phyloP scores from a whole-genome alignment of 2,329 filamentous ascomycete species.

The Clarireedia monteithiana region DNA sequence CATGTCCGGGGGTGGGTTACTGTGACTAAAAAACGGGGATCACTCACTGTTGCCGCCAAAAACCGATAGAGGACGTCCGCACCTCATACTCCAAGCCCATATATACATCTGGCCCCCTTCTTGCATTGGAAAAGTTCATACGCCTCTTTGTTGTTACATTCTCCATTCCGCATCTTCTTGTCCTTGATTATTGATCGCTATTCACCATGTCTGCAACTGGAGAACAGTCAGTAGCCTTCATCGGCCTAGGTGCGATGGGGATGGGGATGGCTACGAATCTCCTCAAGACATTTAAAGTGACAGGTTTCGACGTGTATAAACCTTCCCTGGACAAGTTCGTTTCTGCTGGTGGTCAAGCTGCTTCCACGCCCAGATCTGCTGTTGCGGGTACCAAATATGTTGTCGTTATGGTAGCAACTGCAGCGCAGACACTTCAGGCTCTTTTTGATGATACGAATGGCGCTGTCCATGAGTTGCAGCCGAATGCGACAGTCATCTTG shows the following conservation, averaged over 20 bases:
- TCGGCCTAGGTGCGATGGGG: conserved; percentile 71
- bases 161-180: too few species aligned
- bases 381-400: conserved; percentile 53
- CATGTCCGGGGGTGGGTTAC: too few species aligned
- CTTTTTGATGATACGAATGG: conserved; percentile 52
- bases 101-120: too few species aligned
- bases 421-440: conserved; percentile 58
- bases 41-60: too few species aligned
- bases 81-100: too few species aligned
- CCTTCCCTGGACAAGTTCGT: conserved; percentile 60
- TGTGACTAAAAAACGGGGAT: too few species aligned
- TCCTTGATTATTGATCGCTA: too few species aligned
- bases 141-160: too few species aligned
- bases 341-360: conserved; percentile 50
- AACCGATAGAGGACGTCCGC: too few species aligned
- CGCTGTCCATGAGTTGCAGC: conserved; percentile 41
- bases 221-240: conserved; percentile 12
- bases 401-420: conserved; percentile 70
- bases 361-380: conserved; percentile 52
- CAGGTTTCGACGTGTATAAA: conserved; percentile 63
- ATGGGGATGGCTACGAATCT: conserved; percentile 75
- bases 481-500: conserved; percentile 52
- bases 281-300: conserved; percentile 57
- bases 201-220: not conserved
- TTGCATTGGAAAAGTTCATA: too few species aligned